Base-by-base conservation (phyloP, 2,329 filamentous ascomycete species). In the Colletotrichum sidae region DNA sequence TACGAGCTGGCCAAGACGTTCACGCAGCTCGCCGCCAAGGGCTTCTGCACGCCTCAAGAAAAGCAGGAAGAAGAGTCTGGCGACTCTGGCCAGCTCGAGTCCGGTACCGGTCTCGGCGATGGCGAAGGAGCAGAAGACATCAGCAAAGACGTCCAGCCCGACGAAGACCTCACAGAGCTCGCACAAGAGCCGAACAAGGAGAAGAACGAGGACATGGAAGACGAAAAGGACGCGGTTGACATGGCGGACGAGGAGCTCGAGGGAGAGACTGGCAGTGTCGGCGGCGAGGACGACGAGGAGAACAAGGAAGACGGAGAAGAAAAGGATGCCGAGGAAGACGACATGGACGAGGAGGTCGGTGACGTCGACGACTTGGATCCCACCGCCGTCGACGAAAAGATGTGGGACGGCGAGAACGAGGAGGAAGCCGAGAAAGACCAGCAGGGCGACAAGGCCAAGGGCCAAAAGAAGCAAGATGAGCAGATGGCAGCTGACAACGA, bases 81-180 rank as follows among this genome's bases (percentile, higher is more conserved):
- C 17, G 87, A 92, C 65, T 86, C 88, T 33, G 92, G 94, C 11
- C 92, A 97, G 71, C 83, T 97, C 37, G 95, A 99, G 77, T 89
- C 89, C 42, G 96, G 96, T 13, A 98, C 94, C 10, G 96, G 96
- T 39, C 88, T 99, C 33, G 96, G 96, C 17, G 96, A 97, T 50
- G 96, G 96, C 10, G 92, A 97, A 77, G 96, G 95, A 15, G 94
- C 92, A 5, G 94, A 99, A 75, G 95, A 99, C 77, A 98, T 99
- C 69, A 98, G 94, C 78, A 98, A 99, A 75, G 96, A 99, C 73
- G 91, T 99, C 51, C 89, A 92, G 68, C 91, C 95, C 13, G 95
- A 99, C 67, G 96, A 99, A 76, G 94, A 99, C 74, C 81, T 99
- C 5, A 89, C 92, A 0, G 96, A 99, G 70, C 83, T 99, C 49